phyloP scores from a whole-genome alignment of 768 basidiomycete genomes.

The Boletus vinaceobasis region DNA sequence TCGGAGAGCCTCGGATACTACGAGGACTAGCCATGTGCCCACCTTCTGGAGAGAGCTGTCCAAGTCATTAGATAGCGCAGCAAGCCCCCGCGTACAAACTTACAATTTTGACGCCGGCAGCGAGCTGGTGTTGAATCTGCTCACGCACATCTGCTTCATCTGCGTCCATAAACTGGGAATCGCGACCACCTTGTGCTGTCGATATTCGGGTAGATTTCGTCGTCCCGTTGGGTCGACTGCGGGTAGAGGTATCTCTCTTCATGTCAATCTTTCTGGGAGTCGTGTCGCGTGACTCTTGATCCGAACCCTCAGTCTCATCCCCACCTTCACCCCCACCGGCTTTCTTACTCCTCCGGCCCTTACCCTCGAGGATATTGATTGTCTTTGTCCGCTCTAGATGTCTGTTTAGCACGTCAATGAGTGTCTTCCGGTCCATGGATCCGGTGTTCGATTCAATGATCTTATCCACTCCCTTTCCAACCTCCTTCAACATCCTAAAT shows the following conservation, averaged over 20 bases:
- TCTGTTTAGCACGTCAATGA: constrained; percentile 77
- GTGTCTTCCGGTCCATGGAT: constrained; percentile 72
- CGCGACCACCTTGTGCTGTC: constrained; percentile 46
- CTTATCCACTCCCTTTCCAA: constrained; percentile 70
- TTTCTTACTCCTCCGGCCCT: constrained; percentile 33
- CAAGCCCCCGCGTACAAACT: constrained; percentile 21
- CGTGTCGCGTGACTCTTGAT: constrained; percentile 49
- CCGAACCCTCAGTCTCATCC: constrained; percentile 37
- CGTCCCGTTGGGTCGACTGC: constrained; percentile 27
- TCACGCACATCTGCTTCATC: constrained; percentile 79
- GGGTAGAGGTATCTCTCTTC: constrained; percentile 35
- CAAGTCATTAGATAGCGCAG: constrained; percentile 12
- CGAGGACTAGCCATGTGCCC: constrained; percentile 61
- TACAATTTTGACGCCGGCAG: constrained; percentile 70
- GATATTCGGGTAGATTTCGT: constrained; percentile 37
- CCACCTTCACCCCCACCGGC: constrained; percentile 32
- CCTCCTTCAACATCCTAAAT: constrained; percentile 89
- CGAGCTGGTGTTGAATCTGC: constrained; percentile 84
- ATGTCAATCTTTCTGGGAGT: constrained; percentile 56
- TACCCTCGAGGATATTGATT: constrained; percentile 81
- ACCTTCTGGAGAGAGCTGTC: constrained; percentile 59
- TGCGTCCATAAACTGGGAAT: constrained; percentile 88
- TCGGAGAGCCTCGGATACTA: constrained; percentile 67
- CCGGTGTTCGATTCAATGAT: constrained; percentile 61
- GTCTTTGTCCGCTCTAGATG: constrained; percentile 83